phyloP scores from a whole-genome alignment of 2,329 filamentous ascomycete genomes.

The Sphaceloma murrayae region DNA sequence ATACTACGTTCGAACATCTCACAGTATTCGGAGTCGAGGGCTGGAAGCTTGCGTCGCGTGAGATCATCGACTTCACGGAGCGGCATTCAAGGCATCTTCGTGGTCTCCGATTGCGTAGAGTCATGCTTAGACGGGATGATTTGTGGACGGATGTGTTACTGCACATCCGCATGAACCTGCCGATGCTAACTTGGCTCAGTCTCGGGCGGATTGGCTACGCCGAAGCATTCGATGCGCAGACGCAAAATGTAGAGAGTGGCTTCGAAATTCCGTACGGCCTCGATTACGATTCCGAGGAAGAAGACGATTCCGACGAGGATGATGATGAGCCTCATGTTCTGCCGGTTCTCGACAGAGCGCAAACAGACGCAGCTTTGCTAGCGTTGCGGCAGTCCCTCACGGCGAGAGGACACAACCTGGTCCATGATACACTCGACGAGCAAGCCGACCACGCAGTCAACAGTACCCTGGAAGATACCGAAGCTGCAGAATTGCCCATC shows the following conservation, averaged over 20 bases:
- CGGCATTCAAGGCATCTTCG: slow-evolving; percentile 49
- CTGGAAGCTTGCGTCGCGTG: slow-evolving; percentile 51
- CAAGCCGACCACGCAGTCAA: too few relatives aligned
- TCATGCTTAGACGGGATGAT: slow-evolving; percentile 52
- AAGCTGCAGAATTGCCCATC: too few relatives aligned
- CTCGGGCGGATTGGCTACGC: slow-evolving; percentile 54
- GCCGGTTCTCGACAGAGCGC: too few relatives aligned
- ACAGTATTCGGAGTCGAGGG: slow-evolving; percentile 56
- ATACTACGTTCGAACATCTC: slow-evolving; percentile 51
- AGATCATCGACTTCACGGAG: slow-evolving; percentile 49
- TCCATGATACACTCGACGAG: too few relatives aligned
- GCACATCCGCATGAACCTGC: slow-evolving; percentile 48
- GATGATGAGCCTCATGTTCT: too few relatives aligned
- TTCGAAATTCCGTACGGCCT: slow-evolving; percentile 42
- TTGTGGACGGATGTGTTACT: slow-evolving; percentile 52
- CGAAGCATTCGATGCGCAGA: slow-evolving; percentile 39
- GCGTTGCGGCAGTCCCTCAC: slow-evolving; percentile 31
- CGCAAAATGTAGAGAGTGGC: slow-evolving; percentile 34
- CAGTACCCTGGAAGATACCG: too few relatives aligned
- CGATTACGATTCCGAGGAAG: slow-evolving; percentile 33
- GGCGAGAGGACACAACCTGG: too few relatives aligned
- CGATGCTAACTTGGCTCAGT: slow-evolving; percentile 51
- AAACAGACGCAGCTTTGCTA: slow-evolving; percentile 34
- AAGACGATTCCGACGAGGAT: slow-evolving; percentile 22
- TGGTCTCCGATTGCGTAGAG: slow-evolving; percentile 50